Evolutionary conservation across 805 yeast species (phyloP), one percentile per base, ranked within the genome.

Genomic region (Cyberlindnera galapagoensis): DNA sequence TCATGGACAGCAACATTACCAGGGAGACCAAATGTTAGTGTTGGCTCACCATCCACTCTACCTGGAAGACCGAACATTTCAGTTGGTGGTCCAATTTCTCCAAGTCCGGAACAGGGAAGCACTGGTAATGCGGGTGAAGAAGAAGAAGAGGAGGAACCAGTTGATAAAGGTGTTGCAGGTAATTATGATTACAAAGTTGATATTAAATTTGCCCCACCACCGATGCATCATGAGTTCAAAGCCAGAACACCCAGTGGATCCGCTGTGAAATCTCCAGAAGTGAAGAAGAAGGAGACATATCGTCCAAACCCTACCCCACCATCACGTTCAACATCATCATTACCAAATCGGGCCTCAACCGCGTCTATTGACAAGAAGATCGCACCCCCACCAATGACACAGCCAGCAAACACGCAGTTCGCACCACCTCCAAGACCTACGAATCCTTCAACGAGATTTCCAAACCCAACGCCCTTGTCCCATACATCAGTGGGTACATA

Each of bases 161-260:
- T 36, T 12, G 29, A 34, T 3, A 46, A 39, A n/a, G 50, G 56
- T 11, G 51, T 65, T 25, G 49, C 66, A 4, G 67, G 67, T 0
- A 14, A 38, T 6, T 58, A 58, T 35, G 45, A 54, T 20, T 51
- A 63, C 33, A 40, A 57, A 9, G 60, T 64, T 9, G 47, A 44
- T 21, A 47, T 46, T 9, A 43, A 40, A 18, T 42, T 54, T 46
- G 56, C 54, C 15, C 60, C 63, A 7, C 63, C 63, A 7, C 63
- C 63, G 34, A 45, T 36, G n/a, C 61, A 52, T 12, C 33, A 18
- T 9, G 45, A 41, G 20, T 6, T n/a, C n/a, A n/a, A n/a, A n/a
- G n/a, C n/a, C n/a, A n/a, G n/a, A n/a, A n/a, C n/a, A n/a, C 21
- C 6, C 16, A 9, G 24, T 7, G 24, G 12, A 12, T 7, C n/a